Percentiles rank a stretch among this genome's conserved stretches.
Evolutionary conservation across 306 rosid genomes (phyloP).

Genomic region (Acmispon strigosus): DNA sequence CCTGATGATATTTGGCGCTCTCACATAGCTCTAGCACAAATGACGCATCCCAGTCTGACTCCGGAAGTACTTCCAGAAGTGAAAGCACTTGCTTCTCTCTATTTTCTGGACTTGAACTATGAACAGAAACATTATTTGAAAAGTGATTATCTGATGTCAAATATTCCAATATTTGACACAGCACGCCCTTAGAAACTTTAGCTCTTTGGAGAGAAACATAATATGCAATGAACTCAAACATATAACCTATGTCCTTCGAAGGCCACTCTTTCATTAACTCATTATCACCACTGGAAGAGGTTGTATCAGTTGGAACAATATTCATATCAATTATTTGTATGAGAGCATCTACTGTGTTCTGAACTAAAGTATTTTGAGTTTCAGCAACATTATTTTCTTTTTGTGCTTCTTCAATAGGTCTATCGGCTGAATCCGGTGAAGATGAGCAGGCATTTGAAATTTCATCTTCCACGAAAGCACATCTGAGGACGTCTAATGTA

Average conservation of each 20-base stretch:
- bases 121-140: conserved; percentile 26
- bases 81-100: conserved; percentile 91
- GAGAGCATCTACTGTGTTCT: conserved; percentile 70
- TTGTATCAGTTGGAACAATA: conserved; percentile 38
- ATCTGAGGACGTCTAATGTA: conserved; percentile 68
- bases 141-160: conserved; percentile 50
- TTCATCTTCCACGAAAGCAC: conserved; percentile 62
- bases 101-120: conserved; percentile 39
- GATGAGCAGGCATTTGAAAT: conserved; percentile 32
- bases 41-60: conserved; percentile 76
- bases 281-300: conserved; percentile 27
- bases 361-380: conserved; percentile 49
- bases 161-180: conserved; percentile 68
- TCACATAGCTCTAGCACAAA: conserved; percentile 66
- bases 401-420: conserved; percentile 20
- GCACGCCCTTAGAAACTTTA: conserved; percentile 54
- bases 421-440: conserved; percentile 33
- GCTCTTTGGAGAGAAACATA: conserved; percentile 76
- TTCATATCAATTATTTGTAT: conserved; percentile 47
- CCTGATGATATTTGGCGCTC: conserved; percentile 76
- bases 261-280: conserved; percentile 50
- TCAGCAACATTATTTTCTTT: conserved; percentile 27
- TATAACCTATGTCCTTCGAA: conserved; percentile 57
- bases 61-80: conserved; percentile 73
- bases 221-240: conserved; percentile 73